A percentile compares a stretch with the other conserved stretches of the same genome.
Conservation (phyloP, 768 basidiomycete genomes). For the Collybia mongolica region DNA sequence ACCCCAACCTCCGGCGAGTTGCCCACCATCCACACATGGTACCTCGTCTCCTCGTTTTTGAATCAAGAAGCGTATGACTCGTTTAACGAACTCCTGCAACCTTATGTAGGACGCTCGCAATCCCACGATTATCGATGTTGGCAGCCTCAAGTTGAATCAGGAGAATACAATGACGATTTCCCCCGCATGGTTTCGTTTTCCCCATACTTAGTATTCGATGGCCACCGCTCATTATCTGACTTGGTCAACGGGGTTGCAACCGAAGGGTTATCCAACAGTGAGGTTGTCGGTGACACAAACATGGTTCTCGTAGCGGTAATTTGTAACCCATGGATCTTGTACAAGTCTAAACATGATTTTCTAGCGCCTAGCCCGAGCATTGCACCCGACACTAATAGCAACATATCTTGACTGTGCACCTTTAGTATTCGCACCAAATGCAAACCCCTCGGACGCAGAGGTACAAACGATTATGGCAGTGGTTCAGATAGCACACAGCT, state of each 20-base stretch:
- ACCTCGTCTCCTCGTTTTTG: constrained; percentile 59
- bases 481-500: constrained; percentile 50
- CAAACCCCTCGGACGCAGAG: constrained; percentile 58
- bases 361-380: constrained; percentile 66
- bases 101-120: constrained; percentile 13
- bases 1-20: constrained; percentile 3
- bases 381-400: constrained; percentile 80
- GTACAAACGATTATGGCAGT: constrained; percentile 58
- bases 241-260: constrained; percentile 4
- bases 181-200: constrained; percentile 20
- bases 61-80: constrained; percentile 47
- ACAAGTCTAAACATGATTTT: not conserved
- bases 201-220: not conserved
- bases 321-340: not conserved
- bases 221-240: not conserved
- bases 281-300: constrained; percentile 3
- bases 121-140: constrained; percentile 22
- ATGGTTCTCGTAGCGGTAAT: constrained; percentile 3
- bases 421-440: constrained; percentile 69
- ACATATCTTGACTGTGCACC: constrained; percentile 89
- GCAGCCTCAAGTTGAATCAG: constrained; percentile 32
- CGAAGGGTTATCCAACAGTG: constrained; percentile 3
- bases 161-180: constrained; percentile 34
- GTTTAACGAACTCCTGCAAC: constrained; percentile 49
- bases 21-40: constrained; percentile 52